Evolutionary conservation across 1,284 basidiomycete genomes (phyloP).

Genomic region (Trichosporon inkin): DNA sequence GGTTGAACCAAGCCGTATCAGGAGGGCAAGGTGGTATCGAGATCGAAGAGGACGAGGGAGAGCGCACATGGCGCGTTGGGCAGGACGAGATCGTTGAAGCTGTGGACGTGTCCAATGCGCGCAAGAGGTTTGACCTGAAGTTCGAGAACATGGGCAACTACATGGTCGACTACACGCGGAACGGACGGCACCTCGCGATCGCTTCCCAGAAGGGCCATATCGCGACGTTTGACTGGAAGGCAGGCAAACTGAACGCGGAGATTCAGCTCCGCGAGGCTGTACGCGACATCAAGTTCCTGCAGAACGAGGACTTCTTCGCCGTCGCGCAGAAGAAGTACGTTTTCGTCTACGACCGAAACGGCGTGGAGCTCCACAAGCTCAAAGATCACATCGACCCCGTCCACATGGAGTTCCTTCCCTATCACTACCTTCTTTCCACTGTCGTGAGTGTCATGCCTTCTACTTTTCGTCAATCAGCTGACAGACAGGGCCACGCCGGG

Average conservation of each 20-base stretch:
- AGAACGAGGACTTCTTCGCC: conserved; percentile 87
- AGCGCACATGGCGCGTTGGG: conserved; percentile 80
- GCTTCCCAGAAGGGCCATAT: conserved; percentile 79
- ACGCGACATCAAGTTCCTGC: conserved; percentile 90
- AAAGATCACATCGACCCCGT: conserved; percentile 80
- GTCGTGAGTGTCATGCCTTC: conserved; percentile 60
- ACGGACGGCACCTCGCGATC: conserved; percentile 85
- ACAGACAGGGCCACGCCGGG: conserved; percentile 70
- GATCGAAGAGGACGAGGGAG: conserved; percentile 52
- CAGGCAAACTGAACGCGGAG: conserved; percentile 79
- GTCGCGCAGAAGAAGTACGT: conserved; percentile 96
- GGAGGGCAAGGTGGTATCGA: conserved; percentile 46
- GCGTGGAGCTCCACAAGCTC: conserved; percentile 78
- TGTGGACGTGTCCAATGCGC: conserved; percentile 68
- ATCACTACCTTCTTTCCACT: conserved; percentile 88
- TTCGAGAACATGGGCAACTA: conserved; percentile 71
- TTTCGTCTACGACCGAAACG: conserved; percentile 92
- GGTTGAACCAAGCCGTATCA: conserved; percentile 39
- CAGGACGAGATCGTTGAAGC: conserved; percentile 71
- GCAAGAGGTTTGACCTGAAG: conserved; percentile 72
- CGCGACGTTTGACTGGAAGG: conserved; percentile 94
- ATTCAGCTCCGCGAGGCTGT: conserved; percentile 81
- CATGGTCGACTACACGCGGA: conserved; percentile 74
- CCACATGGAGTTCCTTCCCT: conserved; percentile 86
- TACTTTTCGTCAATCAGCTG: not conserved